Evolutionary conservation across 129 eudicot species (phyloP), one percentile per base, ranked within the genome.

Genomic region (Flaveria linearis): DNA sequence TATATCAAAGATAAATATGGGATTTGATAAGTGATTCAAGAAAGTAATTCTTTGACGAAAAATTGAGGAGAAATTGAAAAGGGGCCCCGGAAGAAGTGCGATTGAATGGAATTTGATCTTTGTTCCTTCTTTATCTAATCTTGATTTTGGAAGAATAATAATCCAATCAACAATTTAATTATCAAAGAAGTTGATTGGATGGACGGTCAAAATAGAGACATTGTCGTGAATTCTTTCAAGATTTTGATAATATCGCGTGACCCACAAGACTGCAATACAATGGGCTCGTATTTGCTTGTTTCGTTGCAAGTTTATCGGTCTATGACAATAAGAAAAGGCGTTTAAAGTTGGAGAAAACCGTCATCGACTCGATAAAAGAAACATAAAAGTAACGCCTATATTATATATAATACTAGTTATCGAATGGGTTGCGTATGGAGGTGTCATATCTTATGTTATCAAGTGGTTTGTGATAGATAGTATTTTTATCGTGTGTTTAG

Each of bases 221-320:
- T 47, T 75, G 3, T 47, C 11, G 60, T 14, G 36, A 43, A 46
- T 23, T 16, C 13, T 63, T 49, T 64, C 64, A 23, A 49, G 39
- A 64, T 76, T 53, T 75, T 30, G 2, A 46, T 23, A 22, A 47
- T 74, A 56, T 73, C 22, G 23, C 62, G 42, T 58, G 26, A n/a
- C 45, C 50, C 56, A 28, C 42, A n/a, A 15, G 56, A 18, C 11
- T 62, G 26, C 39, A 64, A 76, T 76, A 76, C 80, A 28, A 65
- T 64, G 80, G 79, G 79, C 79, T 75, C 13, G 12, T 6, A 10
- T 62, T 65, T 50, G 80, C 80, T 33, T 50, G 80, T 76, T 75
- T 75, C 71, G 47, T 75, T 62, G 50, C 61, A 36, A 36, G 41
- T 36, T 45, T 45, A 45, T 45, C 11, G 50, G 50, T 9, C 50